Evolutionary conservation across 2,329 filamentous ascomycete genomes (phyloP), one percentile per base, ranked within the genome.

Genomic region (Aspergillus novoparasiticus): DNA sequence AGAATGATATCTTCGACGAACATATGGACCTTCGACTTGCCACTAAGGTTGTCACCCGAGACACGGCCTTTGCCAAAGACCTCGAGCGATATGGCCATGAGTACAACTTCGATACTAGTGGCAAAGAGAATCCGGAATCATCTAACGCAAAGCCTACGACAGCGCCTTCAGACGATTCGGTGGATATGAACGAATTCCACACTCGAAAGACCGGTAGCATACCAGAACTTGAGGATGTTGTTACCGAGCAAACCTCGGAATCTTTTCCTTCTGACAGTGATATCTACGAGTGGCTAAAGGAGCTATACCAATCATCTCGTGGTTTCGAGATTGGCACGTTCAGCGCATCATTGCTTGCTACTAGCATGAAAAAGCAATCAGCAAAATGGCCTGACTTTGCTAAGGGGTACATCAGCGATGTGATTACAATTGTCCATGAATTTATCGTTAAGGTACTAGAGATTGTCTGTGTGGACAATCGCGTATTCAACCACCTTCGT

Each of bases 281-380:
- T 28, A 85, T 88, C 54, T 72, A 83, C 59, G 50, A 71, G 0
- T 83, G 82, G 73, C 83, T 87, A 16, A 70, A 75, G 23, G 46
- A 72, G 0, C 68, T 80, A 0, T 84, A 87, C 64, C 66, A 66
- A 0, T 67, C 72, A 0, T 85, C 80, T 0, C 82, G 85, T 0
- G 86, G 85, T 0, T 83, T 84, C 19, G 84, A 88, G 57, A 64
- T 89, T 0, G 86, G 86, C 0, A 87, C 78, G 1, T 80, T 82
- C 64, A 75, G 75, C 45, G 43, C 71, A 0, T 68, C 73, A 1
- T 57, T 79, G 3, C 58, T 78, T 1, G 59, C 71, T 2, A 72
- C 64, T 10, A 66, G 79, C 0, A 87, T 89, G 72, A 80, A 81
- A 32, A 80, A 82, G 39, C 86, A 89, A 61, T 82, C 86, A 0